phyloP scores from a whole-genome alignment of 1,284 basidiomycete species.

The Boletus semigastroideus region DNA sequence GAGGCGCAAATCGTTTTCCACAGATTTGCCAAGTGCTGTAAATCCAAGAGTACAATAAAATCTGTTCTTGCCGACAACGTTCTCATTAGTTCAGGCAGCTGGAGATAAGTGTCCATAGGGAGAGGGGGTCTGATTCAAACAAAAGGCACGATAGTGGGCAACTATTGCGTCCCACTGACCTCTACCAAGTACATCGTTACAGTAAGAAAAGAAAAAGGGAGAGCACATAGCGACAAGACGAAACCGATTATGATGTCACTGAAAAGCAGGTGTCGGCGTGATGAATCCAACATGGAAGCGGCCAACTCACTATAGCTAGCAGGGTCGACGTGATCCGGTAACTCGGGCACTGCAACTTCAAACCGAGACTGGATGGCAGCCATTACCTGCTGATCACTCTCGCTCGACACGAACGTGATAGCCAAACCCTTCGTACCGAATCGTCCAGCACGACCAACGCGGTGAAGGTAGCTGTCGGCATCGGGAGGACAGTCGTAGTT shows the following conservation, averaged over 20 bases:
- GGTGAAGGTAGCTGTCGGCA: conserved; percentile 97
- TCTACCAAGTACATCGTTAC: conserved; percentile 26
- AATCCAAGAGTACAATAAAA: too few species aligned
- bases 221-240: conserved; percentile 4
- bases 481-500: conserved; percentile 97
- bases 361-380: conserved; percentile 87
- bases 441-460: conserved; percentile 98
- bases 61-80: too few species aligned
- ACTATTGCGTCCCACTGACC: conserved; percentile 1
- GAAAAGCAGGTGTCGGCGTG: background rate
- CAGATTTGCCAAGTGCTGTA: too few species aligned
- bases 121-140: conserved; percentile 9
- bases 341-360: conserved; percentile 89
- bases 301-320: conserved; percentile 76
- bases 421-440: conserved; percentile 99
- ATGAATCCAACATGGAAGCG: background rate
- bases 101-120: background rate
- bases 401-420: conserved; percentile 95
- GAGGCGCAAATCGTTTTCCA: too few species aligned
- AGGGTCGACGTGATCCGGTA: conserved; percentile 92
- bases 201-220: conserved; percentile 6
- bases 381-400: conserved; percentile 93
- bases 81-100: background rate
- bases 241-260: conserved; percentile 32
- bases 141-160: background rate